Evolutionary conservation across 2,329 filamentous ascomycete genomes (phyloP).

Genomic region (Fusarium sp.): DNA sequence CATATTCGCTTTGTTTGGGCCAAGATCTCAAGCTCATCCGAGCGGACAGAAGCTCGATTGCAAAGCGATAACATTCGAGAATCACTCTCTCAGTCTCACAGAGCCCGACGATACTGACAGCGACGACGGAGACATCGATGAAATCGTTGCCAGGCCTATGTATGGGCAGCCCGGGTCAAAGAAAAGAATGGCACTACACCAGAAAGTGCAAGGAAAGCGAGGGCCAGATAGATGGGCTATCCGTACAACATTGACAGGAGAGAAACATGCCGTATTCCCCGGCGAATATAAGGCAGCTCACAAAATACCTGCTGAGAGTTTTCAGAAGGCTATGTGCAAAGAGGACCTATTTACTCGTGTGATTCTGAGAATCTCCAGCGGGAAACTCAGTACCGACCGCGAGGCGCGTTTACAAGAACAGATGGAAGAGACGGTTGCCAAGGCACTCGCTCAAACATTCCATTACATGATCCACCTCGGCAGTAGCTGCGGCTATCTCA

Average conservation of each 20-base stretch:
- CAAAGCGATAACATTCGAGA: neutral
- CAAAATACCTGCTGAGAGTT: slow-evolving; percentile 8
- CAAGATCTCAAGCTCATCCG: too few species aligned
- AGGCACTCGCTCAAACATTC: slow-evolving; percentile 38
- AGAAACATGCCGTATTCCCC: slow-evolving; percentile 12
- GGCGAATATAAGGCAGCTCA: slow-evolving; percentile 27
- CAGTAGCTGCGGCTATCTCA: slow-evolving; percentile 43
- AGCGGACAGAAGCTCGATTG: neutral
- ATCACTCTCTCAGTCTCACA: neutral
- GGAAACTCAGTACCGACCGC: slow-evolving; percentile 7
- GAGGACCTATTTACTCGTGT: slow-evolving; percentile 28
- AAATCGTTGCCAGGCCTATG: neutral
- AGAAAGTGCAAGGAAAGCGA: slow-evolving; percentile 15
- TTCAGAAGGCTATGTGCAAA: slow-evolving; percentile 10
- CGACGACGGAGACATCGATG: neutral
- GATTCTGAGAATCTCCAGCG: slow-evolving; percentile 11
- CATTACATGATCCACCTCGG: slow-evolving; percentile 37
- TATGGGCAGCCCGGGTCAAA: neutral
- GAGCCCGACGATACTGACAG: neutral
- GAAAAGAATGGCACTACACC: slow-evolving; percentile 20
- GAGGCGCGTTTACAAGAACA: neutral
- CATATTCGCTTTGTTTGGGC: slow-evolving; percentile 1
- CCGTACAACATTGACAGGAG: slow-evolving; percentile 13
- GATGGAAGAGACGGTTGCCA: slow-evolving; percentile 28
- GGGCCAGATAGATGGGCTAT: slow-evolving; percentile 11